These are phyloP conservation scores for Ichthyophthirius multifiliis DNA, from an alignment of 169 alveolate species.

Conservation along the genomic window DNA sequence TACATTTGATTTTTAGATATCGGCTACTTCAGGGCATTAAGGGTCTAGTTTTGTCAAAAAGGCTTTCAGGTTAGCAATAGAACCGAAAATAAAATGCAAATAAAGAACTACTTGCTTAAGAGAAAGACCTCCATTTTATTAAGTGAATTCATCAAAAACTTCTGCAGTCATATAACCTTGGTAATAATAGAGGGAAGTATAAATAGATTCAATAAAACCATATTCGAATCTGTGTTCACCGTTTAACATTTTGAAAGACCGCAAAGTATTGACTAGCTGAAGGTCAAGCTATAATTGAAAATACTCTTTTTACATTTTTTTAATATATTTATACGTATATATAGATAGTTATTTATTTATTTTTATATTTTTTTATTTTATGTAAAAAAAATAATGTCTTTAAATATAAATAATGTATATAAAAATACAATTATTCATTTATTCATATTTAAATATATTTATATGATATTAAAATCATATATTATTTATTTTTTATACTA, in stretches of 20 bases:
- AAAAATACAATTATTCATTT: too few relatives aligned
- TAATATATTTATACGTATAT: too few relatives aligned
- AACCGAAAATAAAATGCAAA: constrained; percentile 20
- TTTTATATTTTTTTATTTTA: too few relatives aligned
- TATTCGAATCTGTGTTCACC: not conserved
- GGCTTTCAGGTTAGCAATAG: constrained; percentile 19
- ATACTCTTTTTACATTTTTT: too few relatives aligned
- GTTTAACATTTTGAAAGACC: not conserved
- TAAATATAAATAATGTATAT: too few relatives aligned
- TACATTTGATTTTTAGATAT: constrained; percentile 13
- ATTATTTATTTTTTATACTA: too few relatives aligned
- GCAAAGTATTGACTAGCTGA: not conserved
- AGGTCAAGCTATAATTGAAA: too few relatives aligned
- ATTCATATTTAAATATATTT: too few relatives aligned
- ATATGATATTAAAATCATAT: too few relatives aligned
- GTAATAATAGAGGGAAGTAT: not conserved
- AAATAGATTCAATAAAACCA: not conserved
- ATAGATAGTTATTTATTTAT: too few relatives aligned
- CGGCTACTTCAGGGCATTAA: not conserved
- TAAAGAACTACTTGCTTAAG: not conserved
- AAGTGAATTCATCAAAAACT: not conserved
- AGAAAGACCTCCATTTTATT: constrained; percentile 1
- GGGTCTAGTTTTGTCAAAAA: not conserved
- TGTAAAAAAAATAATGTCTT: too few relatives aligned
- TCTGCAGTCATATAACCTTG: not conserved